Percentiles rank a stretch among this genome's conserved stretches.
These are phyloP conservation scores for Cladosporium sp. DNA, from an alignment of 2,329 filamentous ascomycete genomes.

Conservation along the genomic window DNA sequence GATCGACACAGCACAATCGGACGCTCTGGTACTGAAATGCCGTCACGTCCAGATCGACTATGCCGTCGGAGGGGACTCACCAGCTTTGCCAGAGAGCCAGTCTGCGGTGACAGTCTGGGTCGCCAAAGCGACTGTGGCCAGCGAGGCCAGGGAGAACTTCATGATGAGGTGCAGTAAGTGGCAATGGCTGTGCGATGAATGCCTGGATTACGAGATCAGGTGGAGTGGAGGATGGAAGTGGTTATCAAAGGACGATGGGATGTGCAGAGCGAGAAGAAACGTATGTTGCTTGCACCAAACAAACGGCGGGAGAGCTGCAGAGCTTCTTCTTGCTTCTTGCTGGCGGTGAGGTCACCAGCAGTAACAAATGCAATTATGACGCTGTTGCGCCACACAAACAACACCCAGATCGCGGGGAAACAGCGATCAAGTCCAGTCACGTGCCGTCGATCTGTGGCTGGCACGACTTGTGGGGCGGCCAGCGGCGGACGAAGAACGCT, in stretches of 20 bases:
- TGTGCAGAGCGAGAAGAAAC: constrained; percentile 1
- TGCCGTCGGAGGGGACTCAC: constrained; percentile 50
- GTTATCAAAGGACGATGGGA: neutral
- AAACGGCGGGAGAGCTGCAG: neutral
- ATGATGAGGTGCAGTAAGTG: constrained; percentile 47
- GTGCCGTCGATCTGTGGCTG: neutral
- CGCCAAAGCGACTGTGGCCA: constrained; percentile 69
- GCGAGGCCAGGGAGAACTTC: constrained; percentile 67
- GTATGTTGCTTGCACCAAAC: neutral
- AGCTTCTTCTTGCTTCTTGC: constrained; percentile 4
- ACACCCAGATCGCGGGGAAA: neutral
- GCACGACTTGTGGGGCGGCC: neutral
- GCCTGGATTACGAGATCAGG: neutral
- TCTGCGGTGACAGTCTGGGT: constrained; percentile 66
- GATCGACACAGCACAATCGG: neutral
- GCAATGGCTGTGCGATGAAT: neutral
- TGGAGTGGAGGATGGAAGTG: neutral
- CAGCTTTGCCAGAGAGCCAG: constrained; percentile 80
- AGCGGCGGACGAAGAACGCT: neutral
- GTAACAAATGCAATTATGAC: neutral
- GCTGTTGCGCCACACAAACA: neutral
- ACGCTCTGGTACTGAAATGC: neutral
- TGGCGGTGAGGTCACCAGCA: neutral
- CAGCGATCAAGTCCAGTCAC: neutral
- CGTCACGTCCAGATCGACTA: neutral